Evolutionary conservation across 441 rosid genomes (phyloP).

Genomic region (Gossypium trilobum): DNA sequence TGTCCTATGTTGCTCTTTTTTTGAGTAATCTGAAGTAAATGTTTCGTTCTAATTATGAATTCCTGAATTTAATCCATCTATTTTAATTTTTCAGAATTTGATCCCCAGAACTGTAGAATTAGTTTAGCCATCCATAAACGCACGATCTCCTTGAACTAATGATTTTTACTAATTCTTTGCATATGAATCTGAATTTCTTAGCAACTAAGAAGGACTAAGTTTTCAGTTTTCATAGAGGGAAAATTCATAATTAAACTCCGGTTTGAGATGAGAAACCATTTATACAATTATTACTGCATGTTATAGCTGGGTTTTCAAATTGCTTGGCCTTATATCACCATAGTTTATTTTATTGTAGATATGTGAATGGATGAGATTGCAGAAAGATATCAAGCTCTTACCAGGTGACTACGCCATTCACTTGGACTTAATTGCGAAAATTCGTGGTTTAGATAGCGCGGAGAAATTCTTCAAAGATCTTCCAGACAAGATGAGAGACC

Average conservation of each 20-base stretch:
- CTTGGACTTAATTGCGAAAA: constrained; percentile 70
- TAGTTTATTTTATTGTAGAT: constrained; percentile 34
- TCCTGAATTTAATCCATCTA: too few relatives aligned
- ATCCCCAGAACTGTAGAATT: too few relatives aligned
- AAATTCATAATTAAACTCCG: background rate
- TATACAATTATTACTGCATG: background rate
- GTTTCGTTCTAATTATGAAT: background rate
- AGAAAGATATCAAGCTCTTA: constrained; percentile 54
- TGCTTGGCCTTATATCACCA: background rate
- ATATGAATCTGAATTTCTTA: background rate
- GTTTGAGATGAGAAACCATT: background rate
- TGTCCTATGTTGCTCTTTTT: background rate
- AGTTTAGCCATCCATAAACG: too few relatives aligned
- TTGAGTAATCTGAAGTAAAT: background rate
- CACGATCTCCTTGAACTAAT: background rate
- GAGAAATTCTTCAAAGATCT: constrained; percentile 83
- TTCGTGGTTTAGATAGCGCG: constrained; percentile 55
- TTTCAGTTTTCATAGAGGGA: background rate
- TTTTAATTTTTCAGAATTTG: too few relatives aligned
- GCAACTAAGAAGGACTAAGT: background rate
- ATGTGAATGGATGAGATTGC: constrained; percentile 78
- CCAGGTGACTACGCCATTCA: constrained; percentile 85
- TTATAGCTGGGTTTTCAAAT: background rate
- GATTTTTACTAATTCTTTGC: background rate
- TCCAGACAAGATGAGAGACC: constrained; percentile 61